phyloP scores from a whole-genome alignment of 176 grass and related monocot genomes.

The Pontederia paniculata region DNA sequence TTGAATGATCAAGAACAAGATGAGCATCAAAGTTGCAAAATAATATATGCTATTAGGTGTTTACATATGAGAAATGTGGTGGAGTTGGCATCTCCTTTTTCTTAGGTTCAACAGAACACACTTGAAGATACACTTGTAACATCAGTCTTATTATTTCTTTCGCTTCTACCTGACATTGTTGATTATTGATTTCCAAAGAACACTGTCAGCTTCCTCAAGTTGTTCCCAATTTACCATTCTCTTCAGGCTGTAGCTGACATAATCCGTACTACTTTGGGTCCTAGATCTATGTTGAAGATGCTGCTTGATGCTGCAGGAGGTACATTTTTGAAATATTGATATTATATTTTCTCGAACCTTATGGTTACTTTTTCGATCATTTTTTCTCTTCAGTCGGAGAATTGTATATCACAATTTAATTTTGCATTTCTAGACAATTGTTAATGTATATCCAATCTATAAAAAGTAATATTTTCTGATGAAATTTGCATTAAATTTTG shows the following conservation, averaged over 20 bases:
- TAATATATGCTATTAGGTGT: no score
- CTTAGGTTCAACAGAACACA: no score
- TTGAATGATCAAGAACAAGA: no score
- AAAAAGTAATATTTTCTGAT: no score
- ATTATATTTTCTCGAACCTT: neutral
- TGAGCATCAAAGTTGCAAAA: no score
- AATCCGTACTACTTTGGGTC: constrained; percentile 85
- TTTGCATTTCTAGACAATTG: no score
- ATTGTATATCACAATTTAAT: no score
- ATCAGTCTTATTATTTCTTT: neutral
- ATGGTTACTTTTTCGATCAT: neutral
- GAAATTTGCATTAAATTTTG: no score
- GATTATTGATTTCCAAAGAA: neutral
- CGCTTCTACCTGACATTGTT: neutral
- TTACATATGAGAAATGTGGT: no score
- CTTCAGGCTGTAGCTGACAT: constrained; percentile 90
- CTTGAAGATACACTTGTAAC: neutral
- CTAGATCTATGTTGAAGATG: constrained; percentile 98
- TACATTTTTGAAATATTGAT: constrained; percentile 3
- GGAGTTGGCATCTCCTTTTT: no score
- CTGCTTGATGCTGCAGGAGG: constrained; percentile 89
- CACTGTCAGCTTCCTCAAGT: neutral
- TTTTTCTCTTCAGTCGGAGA: no score
- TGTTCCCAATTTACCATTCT: neutral
- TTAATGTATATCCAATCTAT: no score